A percentile compares a stretch with the other conserved stretches of the same genome.
phyloP scores from a whole-genome alignment of 768 basidiomycete species.

The Plicaturopsis crispa region DNA sequence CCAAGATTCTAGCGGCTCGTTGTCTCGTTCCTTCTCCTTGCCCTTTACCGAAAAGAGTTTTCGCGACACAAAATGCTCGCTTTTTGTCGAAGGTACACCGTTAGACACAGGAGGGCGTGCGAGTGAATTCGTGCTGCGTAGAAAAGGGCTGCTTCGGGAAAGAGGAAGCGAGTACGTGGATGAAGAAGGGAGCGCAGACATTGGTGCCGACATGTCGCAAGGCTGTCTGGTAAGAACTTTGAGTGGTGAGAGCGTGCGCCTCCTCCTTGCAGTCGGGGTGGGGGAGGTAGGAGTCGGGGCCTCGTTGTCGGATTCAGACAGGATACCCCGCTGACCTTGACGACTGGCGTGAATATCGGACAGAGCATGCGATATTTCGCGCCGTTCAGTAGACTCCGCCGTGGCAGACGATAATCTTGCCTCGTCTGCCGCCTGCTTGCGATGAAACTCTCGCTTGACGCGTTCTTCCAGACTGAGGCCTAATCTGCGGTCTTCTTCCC shows the following conservation, averaged over 20 bases:
- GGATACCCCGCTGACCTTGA: constrained; percentile 24
- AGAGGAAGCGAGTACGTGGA: constrained; percentile 7
- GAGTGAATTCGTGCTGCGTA: constrained; percentile 24
- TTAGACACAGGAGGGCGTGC: constrained; percentile 30
- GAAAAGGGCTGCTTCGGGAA: constrained; percentile 9
- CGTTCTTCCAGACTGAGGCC: constrained; percentile 36
- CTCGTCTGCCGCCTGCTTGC: neutral
- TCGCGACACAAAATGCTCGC: constrained; percentile 17
- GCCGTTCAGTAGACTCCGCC: too few species aligned
- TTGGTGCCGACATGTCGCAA: neutral
- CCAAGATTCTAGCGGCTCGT: constrained; percentile 35
- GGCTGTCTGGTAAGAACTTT: neutral
- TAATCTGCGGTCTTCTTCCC: constrained; percentile 36
- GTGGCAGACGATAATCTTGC: constrained; percentile 13
- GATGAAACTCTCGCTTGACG: constrained; percentile 26
- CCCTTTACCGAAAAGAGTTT: constrained; percentile 15
- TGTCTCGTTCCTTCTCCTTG: constrained; percentile 13
- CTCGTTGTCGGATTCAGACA: constrained; percentile 19
- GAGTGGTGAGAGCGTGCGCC: neutral
- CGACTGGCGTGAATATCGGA: too few species aligned
- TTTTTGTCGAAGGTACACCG: too few species aligned
- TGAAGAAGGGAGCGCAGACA: constrained; percentile 10
- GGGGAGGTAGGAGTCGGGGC: constrained; percentile 17
- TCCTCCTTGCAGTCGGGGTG: constrained; percentile 21
- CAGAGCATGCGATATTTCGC: too few species aligned